Base-by-base conservation (phyloP, 2,329 filamentous ascomycete genomes). In the Pyrenophora tritici-repentis region DNA sequence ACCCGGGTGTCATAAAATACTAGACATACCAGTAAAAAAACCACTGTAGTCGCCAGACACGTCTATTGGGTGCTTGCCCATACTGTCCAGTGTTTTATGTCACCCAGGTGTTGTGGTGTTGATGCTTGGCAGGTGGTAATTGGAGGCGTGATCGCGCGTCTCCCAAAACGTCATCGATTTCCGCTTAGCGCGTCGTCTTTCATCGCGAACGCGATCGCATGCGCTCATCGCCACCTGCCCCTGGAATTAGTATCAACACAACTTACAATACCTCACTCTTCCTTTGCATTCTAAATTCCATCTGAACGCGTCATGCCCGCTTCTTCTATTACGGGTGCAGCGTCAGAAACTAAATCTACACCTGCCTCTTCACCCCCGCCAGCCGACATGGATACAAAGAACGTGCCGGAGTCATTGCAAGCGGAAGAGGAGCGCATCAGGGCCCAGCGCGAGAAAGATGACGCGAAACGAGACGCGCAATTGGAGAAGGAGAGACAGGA, bases 371-470 rank as follows among this genome's bases (percentile, higher is more conserved):
- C 69, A 18, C 68, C 68, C 32, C 68, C 69, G 24, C 61, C 66
- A 13, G 57, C 55, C 43, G 53, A 60, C 8, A 71, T 71, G 67
- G 65, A 67, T 14, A 44, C 56, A 31, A 58, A 66, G 9, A 56
- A 53, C 31, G 59, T 75, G 1, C 73, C 75, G 5, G 66, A 73
- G 43, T 63, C 71, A 18, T 75, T 80, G 75, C 69, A 75, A 53
- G 67, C 64, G 22, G 79, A 81, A 53, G 78, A 81, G 53, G 73
- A 76, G 44, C 67, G 71, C 20, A 79, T 81, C 75, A 71, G 69
- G 16, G 53, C 63, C 37, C 66, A 71, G 33, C 73, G 77, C 47
- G 69, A 74, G 41, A 76, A 76, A 42, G 65, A 75, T 53, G 78
- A 81, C 47, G 72, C 70, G 55, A 77, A 77, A 64, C 75, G 73